Percentiles rank a stretch among this genome's conserved stretches.
phyloP scores from a whole-genome alignment of 2,329 filamentous ascomycete species.

The Penicillium sp. region DNA sequence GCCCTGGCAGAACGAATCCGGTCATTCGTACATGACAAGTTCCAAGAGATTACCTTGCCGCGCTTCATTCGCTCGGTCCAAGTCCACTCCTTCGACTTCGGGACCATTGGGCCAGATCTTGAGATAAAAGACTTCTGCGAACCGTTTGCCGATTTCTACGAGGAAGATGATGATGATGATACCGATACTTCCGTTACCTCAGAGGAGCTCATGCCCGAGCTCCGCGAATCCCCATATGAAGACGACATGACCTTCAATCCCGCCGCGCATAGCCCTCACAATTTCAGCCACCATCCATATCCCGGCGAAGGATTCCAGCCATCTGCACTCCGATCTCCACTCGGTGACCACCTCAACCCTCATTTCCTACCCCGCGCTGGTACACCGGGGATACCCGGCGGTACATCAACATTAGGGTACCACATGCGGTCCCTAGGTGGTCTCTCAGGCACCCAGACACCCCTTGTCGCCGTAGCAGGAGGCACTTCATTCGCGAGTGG shows the following conservation, averaged over 20 bases:
- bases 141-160: conserved; percentile 94
- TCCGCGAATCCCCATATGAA: conserved; percentile 31
- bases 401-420: conserved; percentile 51
- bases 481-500: conserved; percentile 42
- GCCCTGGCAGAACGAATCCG: conserved; percentile 83
- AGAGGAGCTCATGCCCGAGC: conserved; percentile 32
- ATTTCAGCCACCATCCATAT: conserved; percentile 28
- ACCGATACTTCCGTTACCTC: conserved; percentile 41
- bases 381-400: conserved; percentile 50
- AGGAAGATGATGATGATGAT: conserved; percentile 65
- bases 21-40: conserved; percentile 91
- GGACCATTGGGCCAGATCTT: conserved; percentile 74
- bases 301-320: conserved; percentile 31
- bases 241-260: conserved; percentile 32
- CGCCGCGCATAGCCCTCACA: conserved; percentile 20
- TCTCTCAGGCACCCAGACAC: conserved; percentile 50
- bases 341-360: conserved; percentile 41
- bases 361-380: conserved; percentile 47
- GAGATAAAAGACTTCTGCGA: conserved; percentile 97
- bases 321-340: conserved; percentile 37
- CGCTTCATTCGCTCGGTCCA: conserved; percentile 96
- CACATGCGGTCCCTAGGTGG: conserved; percentile 50
- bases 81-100: conserved; percentile 92
- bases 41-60: conserved; percentile 86
- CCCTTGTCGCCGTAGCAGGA: conserved; percentile 48